A percentile compares a stretch with the other conserved stretches of the same genome.
Conservation (phyloP, 257 asterid genomes). For the Mentha longifolia region DNA sequence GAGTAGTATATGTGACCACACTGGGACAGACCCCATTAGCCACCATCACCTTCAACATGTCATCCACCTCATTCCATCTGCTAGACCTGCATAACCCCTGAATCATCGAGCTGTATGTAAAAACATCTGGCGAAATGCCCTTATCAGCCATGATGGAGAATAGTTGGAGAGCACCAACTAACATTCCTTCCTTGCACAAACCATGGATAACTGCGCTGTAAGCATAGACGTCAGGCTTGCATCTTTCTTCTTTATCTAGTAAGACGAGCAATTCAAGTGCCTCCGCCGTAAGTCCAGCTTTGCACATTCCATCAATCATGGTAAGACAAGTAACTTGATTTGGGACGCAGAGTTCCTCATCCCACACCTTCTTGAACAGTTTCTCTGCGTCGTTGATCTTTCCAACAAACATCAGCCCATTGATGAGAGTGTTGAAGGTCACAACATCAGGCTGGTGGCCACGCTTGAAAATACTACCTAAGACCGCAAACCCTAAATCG, state of each 20-base stretch:
- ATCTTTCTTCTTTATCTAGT: no score
- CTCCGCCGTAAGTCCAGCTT: not conserved
- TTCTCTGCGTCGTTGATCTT: no score
- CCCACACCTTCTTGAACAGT: no score
- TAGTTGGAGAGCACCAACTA: not conserved
- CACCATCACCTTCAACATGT: not conserved
- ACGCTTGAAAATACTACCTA: not conserved
- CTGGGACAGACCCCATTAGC: not conserved
- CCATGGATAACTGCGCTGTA: not conserved
- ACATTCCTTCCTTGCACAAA: not conserved
- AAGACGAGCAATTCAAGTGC: no score
- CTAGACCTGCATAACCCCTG: not conserved
- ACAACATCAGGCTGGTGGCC: no score
- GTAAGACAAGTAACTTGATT: not conserved
- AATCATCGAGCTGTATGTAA: not conserved
- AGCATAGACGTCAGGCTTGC: not conserved
- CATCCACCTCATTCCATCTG: not conserved
- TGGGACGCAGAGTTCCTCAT: not conserved
- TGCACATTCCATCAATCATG: not conserved
- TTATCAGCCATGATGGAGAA: not conserved
- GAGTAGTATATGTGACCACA: not conserved
- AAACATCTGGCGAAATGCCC: not conserved
- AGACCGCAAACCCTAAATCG: slow-evolving; percentile 2
- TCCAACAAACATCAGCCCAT: no score
- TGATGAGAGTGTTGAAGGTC: no score